phyloP scores from a whole-genome alignment of 2,329 filamentous ascomycete genomes.

The Tolypocladium guangdongense region DNA sequence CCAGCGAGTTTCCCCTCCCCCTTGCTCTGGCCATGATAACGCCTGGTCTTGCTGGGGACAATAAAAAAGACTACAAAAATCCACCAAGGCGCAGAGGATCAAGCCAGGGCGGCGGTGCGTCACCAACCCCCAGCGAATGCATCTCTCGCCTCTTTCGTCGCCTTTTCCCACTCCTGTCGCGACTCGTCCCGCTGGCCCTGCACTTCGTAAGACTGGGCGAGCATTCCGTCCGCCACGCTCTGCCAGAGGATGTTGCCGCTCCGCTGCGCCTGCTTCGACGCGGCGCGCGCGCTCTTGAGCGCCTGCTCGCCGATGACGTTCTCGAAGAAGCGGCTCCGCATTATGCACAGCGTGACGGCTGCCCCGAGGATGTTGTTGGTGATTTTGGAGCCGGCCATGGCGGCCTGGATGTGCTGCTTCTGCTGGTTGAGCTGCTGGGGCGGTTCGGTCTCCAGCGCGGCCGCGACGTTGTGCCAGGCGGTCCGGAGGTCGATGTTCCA shows the following conservation, averaged over 20 bases:
- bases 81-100: conserved; percentile 2
- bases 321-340: conserved; percentile 74
- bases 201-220: conserved; percentile 63
- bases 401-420: conserved; percentile 66
- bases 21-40: conserved; percentile 1
- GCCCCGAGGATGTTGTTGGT: conserved; percentile 69
- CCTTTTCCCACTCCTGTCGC: conserved; percentile 27
- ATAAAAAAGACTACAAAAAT: conserved; percentile 7
- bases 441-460: conserved; percentile 52
- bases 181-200: conserved; percentile 49
- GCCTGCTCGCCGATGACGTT: conserved; percentile 73
- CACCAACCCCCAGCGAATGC: conserved; percentile 26
- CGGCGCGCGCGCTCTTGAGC: conserved; percentile 63
- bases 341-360: conserved; percentile 74
- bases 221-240: conserved; percentile 70
- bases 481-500: conserved; percentile 65
- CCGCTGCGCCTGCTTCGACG: conserved; percentile 54
- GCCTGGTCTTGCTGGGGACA: neutral
- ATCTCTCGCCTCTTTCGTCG: conserved; percentile 29
- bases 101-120: conserved; percentile 4
- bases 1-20: conserved; percentile 1
- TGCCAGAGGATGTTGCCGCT: conserved; percentile 66
- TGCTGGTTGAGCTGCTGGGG: conserved; percentile 60
- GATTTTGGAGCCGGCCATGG: conserved; percentile 57
- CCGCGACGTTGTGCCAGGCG: conserved; percentile 66